Conservation (phyloP, 192 early-diverging fungal species). For the Obelidium mucronatum region DNA sequence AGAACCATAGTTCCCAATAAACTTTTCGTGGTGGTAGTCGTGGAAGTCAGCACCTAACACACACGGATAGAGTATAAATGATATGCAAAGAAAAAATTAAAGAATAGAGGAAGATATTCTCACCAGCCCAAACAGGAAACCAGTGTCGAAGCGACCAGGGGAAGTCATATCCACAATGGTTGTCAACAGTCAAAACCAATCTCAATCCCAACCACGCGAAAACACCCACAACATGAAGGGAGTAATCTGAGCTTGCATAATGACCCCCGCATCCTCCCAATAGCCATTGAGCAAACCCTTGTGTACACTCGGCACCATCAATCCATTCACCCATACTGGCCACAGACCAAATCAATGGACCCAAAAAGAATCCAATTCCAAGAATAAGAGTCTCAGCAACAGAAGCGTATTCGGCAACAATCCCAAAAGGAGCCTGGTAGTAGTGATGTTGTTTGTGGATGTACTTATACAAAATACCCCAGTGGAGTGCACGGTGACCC, state of each 20-base stretch:
- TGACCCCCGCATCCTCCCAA: slow-evolving; percentile 17
- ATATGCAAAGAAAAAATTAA: background rate
- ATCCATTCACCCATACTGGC: slow-evolving; percentile 44
- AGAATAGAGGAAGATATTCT: background rate
- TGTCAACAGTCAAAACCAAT: slow-evolving; percentile 84
- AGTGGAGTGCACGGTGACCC: slow-evolving; percentile 88
- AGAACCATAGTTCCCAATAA: slow-evolving; percentile 66
- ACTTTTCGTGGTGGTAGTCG: slow-evolving; percentile 84
- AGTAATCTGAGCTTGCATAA: slow-evolving; percentile 28
- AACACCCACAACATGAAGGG: slow-evolving; percentile 87
- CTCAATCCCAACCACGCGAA: slow-evolving; percentile 83
- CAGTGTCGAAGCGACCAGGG: slow-evolving; percentile 91
- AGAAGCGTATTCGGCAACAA: slow-evolving; percentile 90
- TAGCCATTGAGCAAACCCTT: background rate
- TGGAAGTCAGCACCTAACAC: slow-evolving; percentile 82
- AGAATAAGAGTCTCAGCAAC: slow-evolving; percentile 86
- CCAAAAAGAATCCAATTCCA: slow-evolving; percentile 84
- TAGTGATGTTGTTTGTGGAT: slow-evolving; percentile 97
- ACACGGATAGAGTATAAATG: background rate
- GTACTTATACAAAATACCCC: slow-evolving; percentile 83
- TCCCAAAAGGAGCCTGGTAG: slow-evolving; percentile 87
- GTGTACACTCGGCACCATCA: background rate
- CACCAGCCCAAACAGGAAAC: slow-evolving; percentile 82
- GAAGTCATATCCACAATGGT: slow-evolving; percentile 95
- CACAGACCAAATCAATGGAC: slow-evolving; percentile 75